Conservation (phyloP, 139 green algal species). For the Spirogloea muscicola region DNA sequence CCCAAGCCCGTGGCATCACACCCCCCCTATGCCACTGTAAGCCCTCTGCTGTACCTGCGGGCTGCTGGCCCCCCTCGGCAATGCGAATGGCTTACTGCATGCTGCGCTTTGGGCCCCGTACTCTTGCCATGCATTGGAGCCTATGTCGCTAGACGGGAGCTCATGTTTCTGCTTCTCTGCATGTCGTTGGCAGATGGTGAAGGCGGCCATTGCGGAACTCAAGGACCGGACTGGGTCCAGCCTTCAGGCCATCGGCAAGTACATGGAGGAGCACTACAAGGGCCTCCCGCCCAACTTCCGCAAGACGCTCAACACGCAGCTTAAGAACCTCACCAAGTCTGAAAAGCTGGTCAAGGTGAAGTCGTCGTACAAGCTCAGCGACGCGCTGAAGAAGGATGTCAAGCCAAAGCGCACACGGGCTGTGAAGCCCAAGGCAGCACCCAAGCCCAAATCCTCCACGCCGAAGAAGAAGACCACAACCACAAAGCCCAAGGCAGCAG, state of each 20-base stretch:
- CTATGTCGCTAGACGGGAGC: neutral
- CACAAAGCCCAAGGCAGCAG: slow-evolving; percentile 2
- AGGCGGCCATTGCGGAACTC: slow-evolving; percentile 64
- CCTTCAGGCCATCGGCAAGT: slow-evolving; percentile 72
- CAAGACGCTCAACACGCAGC: slow-evolving; percentile 53
- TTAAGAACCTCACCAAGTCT: slow-evolving; percentile 55
- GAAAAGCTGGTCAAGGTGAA: slow-evolving; percentile 75
- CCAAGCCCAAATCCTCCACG: slow-evolving; percentile 45
- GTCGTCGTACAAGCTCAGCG: slow-evolving; percentile 66
- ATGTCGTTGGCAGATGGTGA: slow-evolving; percentile 53
- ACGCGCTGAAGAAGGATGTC: slow-evolving; percentile 53
- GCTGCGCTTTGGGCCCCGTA: too few species aligned
- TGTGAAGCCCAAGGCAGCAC: slow-evolving; percentile 27
- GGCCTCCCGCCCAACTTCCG: slow-evolving; percentile 53
- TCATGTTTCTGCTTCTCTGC: neutral
- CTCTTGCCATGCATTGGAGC: neutral
- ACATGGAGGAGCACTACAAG: slow-evolving; percentile 63
- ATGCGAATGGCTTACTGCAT: neutral
- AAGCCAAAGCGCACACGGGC: slow-evolving; percentile 13
- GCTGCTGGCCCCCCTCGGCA: neutral
- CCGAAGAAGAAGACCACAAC: slow-evolving; percentile 29
- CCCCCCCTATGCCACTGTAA: neutral
- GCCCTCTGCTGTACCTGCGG: neutral
- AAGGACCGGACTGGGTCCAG: slow-evolving; percentile 74
- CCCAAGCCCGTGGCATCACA: neutral